phyloP scores from a whole-genome alignment of 441 rosid species.

The Erodium trifolium region DNA sequence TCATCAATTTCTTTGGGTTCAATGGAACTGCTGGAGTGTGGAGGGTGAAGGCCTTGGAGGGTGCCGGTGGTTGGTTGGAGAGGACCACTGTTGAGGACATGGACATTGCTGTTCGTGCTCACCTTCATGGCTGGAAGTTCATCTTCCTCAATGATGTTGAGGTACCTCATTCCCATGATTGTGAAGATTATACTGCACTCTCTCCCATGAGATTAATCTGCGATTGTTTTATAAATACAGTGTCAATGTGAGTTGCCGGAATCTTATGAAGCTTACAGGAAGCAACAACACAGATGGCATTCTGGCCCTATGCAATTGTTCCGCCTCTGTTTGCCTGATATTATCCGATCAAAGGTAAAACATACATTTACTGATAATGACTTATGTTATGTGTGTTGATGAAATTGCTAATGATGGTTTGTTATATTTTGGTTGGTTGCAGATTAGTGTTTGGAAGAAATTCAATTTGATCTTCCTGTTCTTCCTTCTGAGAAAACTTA shows the following conservation, averaged over 20 bases:
- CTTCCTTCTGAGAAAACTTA: slow-evolving; percentile 22
- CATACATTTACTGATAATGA: not conserved
- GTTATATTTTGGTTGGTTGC: slow-evolving; percentile 44
- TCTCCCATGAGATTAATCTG: slow-evolving; percentile 10
- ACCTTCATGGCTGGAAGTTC: not conserved
- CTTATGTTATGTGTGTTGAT: slow-evolving; percentile 14
- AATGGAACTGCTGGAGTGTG: slow-evolving; percentile 25
- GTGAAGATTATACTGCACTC: slow-evolving; percentile 23
- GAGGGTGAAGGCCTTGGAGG: slow-evolving; percentile 24
- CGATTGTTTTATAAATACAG: not conserved
- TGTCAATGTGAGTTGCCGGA: slow-evolving; percentile 6
- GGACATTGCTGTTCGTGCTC: too few relatives aligned
- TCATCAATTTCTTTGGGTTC: slow-evolving; percentile 24
- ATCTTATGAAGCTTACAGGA: slow-evolving; percentile 24
- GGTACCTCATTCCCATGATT: slow-evolving; percentile 4
- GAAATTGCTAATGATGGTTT: slow-evolving; percentile 4
- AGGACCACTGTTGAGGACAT: slow-evolving; percentile 7
- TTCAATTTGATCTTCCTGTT: slow-evolving; percentile 21
- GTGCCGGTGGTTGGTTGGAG: slow-evolving; percentile 23
- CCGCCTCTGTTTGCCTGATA: slow-evolving; percentile 18
- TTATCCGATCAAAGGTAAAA: slow-evolving; percentile 16
- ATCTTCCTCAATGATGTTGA: slow-evolving; percentile 21
- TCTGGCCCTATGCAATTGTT: slow-evolving; percentile 20
- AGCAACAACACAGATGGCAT: slow-evolving; percentile 34
- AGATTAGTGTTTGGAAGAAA: slow-evolving; percentile 18